A percentile compares a stretch with the other conserved stretches of the same genome.
phyloP scores from a whole-genome alignment of 2,329 filamentous ascomycete genomes.

The Aspergillus sp. region DNA sequence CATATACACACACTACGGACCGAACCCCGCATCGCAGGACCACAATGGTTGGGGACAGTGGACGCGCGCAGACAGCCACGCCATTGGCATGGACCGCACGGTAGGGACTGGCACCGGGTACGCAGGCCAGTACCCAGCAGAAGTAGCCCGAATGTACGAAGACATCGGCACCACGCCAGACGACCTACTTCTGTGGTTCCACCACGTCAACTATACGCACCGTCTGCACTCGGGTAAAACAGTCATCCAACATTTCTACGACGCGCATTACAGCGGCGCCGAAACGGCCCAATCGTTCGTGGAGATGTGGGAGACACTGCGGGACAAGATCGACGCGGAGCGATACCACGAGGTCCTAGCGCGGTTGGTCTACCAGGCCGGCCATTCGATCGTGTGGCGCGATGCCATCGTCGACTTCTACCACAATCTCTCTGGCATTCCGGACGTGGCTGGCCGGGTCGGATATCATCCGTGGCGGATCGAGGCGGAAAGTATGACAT shows the following conservation, averaged over 20 bases:
- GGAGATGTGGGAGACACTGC: slow-evolving; percentile 46
- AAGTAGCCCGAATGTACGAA: slow-evolving; percentile 53
- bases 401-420: slow-evolving; percentile 61
- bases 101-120: slow-evolving; percentile 59
- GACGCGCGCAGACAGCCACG: slow-evolving; percentile 54
- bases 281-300: slow-evolving; percentile 53
- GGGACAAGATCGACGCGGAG: slow-evolving; percentile 51
- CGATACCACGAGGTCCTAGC: slow-evolving; percentile 52
- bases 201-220: slow-evolving; percentile 62
- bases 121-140: slow-evolving; percentile 57
- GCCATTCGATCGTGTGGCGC: slow-evolving; percentile 62
- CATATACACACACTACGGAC: slow-evolving; percentile 58
- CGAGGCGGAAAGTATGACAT: slow-evolving; percentile 58
- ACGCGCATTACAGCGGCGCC: slow-evolving; percentile 54
- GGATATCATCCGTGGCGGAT: slow-evolving; percentile 57
- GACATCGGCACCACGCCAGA: slow-evolving; percentile 57
- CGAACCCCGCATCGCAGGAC: slow-evolving; percentile 59
- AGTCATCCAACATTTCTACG: slow-evolving; percentile 60
- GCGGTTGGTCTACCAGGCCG: slow-evolving; percentile 57
- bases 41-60: slow-evolving; percentile 64
- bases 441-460: slow-evolving; percentile 50
- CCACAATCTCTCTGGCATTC: slow-evolving; percentile 51
- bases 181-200: slow-evolving; percentile 63
- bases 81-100: slow-evolving; percentile 65
- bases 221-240: slow-evolving; percentile 55